A percentile compares a stretch with the other conserved stretches of the same genome.
phyloP scores from a whole-genome alignment of 192 early-diverging fungal species.

The Coemansia sp. region DNA sequence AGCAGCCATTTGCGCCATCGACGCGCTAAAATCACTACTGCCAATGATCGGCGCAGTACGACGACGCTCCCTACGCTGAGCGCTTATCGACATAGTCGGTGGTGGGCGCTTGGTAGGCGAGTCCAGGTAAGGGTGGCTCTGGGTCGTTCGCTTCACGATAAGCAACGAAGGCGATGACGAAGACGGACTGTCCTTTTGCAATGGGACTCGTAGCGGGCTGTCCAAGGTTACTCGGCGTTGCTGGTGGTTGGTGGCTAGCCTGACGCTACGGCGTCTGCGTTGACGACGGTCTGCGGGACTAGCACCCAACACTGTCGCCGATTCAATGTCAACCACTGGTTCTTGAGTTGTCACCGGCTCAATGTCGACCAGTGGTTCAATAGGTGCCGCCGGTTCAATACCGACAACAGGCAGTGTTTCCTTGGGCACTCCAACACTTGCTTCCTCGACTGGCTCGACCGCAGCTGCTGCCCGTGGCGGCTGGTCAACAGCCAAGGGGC shows the following conservation, averaged over 20 bases:
- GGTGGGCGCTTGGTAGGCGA: constrained; percentile 1
- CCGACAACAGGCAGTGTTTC: too few species aligned
- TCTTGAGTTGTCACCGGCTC: not conserved
- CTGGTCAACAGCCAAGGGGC: not conserved
- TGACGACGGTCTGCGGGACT: constrained; percentile 18
- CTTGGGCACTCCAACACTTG: too few species aligned
- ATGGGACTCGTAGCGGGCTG: not conserved
- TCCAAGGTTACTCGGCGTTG: constrained; percentile 10
- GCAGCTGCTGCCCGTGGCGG: not conserved
- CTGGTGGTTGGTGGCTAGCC: constrained; percentile 1
- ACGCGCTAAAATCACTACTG: constrained; percentile 11
- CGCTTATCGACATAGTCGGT: not conserved
- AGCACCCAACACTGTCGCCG: constrained; percentile 14
- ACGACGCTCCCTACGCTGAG: constrained; percentile 17
- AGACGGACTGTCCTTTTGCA: not conserved
- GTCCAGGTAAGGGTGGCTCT: not conserved
- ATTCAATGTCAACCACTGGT: constrained; percentile 20
- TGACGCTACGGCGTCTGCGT: constrained; percentile 31
- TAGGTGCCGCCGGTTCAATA: too few species aligned
- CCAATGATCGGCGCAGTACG: constrained; percentile 20
- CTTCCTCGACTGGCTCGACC: too few species aligned
- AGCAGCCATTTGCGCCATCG: constrained; percentile 43
- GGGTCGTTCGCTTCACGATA: not conserved
- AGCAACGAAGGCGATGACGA: constrained; percentile 9
- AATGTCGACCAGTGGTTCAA: too few species aligned